Evolutionary conservation across 2,329 filamentous ascomycete species (phyloP).

Genomic region (Trichophyton simii): DNA sequence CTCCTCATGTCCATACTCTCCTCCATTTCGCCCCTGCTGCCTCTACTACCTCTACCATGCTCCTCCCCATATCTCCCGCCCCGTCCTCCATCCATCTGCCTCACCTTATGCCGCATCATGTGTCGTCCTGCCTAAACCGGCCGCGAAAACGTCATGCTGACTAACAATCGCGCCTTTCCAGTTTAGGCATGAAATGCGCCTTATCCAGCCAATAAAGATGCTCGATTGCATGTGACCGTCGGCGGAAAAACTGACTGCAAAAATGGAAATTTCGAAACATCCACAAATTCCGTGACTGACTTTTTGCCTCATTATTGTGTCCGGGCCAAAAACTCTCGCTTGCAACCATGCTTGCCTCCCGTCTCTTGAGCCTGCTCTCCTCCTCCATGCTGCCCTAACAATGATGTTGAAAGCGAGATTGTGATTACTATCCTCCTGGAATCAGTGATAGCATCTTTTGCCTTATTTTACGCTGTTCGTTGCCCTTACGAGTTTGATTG

Average conservation of each 20-base stretch:
- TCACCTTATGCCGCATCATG: not conserved
- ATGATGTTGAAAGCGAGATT: not conserved
- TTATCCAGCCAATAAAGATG: not conserved
- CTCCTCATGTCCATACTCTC: not conserved
- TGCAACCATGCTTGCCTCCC: slow-evolving; percentile 3
- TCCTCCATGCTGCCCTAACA: slow-evolving; percentile 6
- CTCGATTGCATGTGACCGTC: not conserved
- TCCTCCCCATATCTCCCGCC: not conserved
- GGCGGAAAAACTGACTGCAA: not conserved
- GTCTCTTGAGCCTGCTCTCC: slow-evolving; percentile 4
- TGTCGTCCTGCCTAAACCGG: not conserved
- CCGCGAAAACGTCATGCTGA: not conserved
- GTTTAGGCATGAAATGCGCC: not conserved
- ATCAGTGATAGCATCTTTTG: slow-evolving; percentile 12
- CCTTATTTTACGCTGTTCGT: slow-evolving; percentile 14
- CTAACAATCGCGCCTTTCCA: not conserved
- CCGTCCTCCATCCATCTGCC: not conserved
- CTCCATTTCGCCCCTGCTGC: not conserved
- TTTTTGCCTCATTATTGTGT: slow-evolving; percentile 1
- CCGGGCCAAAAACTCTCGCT: not conserved
- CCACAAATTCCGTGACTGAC: slow-evolving; percentile 4
- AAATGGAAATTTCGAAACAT: slow-evolving; percentile 1
- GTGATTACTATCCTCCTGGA: slow-evolving; percentile 15
- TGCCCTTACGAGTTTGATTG: slow-evolving; percentile 13
- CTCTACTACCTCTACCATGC: not conserved